Percentiles rank a stretch among this genome's conserved stretches.
phyloP scores from a whole-genome alignment of 1,284 basidiomycete species.

The Boletus coffeatus region DNA sequence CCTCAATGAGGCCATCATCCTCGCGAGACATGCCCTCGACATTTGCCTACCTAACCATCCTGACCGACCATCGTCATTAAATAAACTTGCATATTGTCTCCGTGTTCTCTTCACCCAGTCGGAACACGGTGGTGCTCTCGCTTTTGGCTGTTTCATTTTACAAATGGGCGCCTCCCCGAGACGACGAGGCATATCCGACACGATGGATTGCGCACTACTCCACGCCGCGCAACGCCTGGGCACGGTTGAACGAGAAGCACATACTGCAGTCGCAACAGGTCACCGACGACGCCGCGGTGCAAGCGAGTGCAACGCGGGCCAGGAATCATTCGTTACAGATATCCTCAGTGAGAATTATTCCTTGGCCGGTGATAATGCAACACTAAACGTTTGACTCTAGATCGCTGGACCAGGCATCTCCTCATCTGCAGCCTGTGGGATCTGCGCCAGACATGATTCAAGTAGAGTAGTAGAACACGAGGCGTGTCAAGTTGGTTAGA shows the following conservation, averaged over 20 bases:
- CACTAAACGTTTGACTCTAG: conserved; percentile 9
- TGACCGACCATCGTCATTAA: no score
- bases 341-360: conserved; percentile 55
- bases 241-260: conserved; percentile 49
- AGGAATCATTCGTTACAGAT: conserved; percentile 53
- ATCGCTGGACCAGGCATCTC: conserved; percentile 29
- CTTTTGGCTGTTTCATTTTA: conserved; percentile 48
- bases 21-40: no score
- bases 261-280: conserved; percentile 42
- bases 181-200: conserved; percentile 55
- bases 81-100: no score
- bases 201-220: conserved; percentile 54
- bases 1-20: no score
- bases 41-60: no score
- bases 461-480: background rate
- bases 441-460: conserved; percentile 2
- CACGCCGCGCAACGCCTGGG: conserved; percentile 46
- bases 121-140: conserved; percentile 43
- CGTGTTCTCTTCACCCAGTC: no score
- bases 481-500: background rate
- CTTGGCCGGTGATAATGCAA: background rate
- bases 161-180: conserved; percentile 59
- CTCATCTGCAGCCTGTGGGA: conserved; percentile 29
- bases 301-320: conserved; percentile 47
- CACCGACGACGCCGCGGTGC: conserved; percentile 41